Evolutionary conservation across 2,329 filamentous ascomycete species (phyloP).

Genomic region (Colletotrichum truncatum): DNA sequence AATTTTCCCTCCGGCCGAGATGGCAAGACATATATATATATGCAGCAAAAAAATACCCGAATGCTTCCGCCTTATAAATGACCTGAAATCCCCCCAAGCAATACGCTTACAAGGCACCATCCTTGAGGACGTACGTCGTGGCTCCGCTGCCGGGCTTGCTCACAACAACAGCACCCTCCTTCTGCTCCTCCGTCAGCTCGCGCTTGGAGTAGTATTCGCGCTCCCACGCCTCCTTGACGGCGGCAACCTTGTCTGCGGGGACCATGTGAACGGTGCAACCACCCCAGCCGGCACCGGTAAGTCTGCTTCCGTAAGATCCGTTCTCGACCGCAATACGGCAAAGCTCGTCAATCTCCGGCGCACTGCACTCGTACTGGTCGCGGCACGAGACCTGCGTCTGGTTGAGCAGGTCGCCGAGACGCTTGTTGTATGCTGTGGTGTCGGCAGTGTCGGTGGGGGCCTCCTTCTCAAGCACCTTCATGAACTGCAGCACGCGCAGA

Average conservation of each 20-base stretch:
- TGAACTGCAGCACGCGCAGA: constrained; percentile 84
- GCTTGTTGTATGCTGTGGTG: constrained; percentile 68
- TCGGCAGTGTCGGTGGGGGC: constrained; percentile 51
- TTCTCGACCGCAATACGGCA: constrained; percentile 81
- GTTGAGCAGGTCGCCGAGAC: constrained; percentile 86
- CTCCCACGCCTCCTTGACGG: constrained; percentile 80
- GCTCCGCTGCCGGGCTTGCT: constrained; percentile 85
- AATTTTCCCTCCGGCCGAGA: not conserved
- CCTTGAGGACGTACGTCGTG: constrained; percentile 57
- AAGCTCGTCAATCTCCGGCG: constrained; percentile 89
- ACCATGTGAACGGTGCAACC: constrained; percentile 96
- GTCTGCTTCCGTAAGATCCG: constrained; percentile 83
- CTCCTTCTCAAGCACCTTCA: constrained; percentile 73
- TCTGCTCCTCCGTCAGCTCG: constrained; percentile 73
- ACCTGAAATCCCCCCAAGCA: no score
- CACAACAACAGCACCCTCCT: constrained; percentile 83
- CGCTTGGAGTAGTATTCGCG: constrained; percentile 83
- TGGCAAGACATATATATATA: not conserved
- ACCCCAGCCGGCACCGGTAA: constrained; percentile 97
- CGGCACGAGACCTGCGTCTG: constrained; percentile 89
- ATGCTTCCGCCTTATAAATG: not conserved
- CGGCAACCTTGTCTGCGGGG: constrained; percentile 81
- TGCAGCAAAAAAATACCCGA: not conserved
- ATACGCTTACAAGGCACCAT: constrained; percentile 27
- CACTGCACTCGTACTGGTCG: constrained; percentile 90